phyloP scores from a whole-genome alignment of 805 yeast species.

The Sugiyamaella boreocaroliniensis region DNA sequence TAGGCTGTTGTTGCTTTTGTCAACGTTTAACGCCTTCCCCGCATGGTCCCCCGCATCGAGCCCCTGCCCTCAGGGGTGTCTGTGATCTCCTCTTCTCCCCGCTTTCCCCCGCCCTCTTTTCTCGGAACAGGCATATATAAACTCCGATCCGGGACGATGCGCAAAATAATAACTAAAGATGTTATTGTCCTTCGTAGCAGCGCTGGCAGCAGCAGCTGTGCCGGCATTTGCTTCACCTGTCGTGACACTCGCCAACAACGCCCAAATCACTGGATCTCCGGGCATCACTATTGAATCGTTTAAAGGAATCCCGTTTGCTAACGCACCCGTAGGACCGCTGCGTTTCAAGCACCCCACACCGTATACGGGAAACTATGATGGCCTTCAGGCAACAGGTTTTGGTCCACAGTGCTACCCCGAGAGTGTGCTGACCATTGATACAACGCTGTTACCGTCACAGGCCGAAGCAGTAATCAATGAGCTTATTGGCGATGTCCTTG shows the following conservation, averaged over 20 bases:
- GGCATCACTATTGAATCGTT: not conserved
- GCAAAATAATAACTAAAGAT: too few relatives aligned
- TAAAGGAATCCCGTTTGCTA: conserved; percentile 27
- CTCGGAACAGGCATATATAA: too few relatives aligned
- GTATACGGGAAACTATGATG: conserved; percentile 11
- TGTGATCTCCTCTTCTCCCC: too few relatives aligned
- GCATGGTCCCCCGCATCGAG: too few relatives aligned
- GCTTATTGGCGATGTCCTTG: not conserved
- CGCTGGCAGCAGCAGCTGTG: not conserved
- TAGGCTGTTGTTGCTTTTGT: too few relatives aligned
- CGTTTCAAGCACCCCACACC: conserved; percentile 28
- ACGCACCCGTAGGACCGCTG: conserved; percentile 25
- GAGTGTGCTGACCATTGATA: conserved; percentile 10
- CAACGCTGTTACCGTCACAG: conserved; percentile 22
- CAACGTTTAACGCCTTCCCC: too few relatives aligned
- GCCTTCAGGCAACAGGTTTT: conserved; percentile 10
- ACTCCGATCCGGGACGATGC: too few relatives aligned
- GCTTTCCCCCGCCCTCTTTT: too few relatives aligned
- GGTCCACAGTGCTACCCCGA: conserved; percentile 12
- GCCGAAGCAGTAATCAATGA: not conserved
- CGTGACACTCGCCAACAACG: not conserved
- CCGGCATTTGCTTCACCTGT: not conserved
- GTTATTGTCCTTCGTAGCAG: not conserved
- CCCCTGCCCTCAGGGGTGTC: too few relatives aligned
- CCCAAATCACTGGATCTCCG: not conserved